Evolutionary conservation across 768 basidiomycete genomes (phyloP).

Genomic region (Saitozyma sp.): DNA sequence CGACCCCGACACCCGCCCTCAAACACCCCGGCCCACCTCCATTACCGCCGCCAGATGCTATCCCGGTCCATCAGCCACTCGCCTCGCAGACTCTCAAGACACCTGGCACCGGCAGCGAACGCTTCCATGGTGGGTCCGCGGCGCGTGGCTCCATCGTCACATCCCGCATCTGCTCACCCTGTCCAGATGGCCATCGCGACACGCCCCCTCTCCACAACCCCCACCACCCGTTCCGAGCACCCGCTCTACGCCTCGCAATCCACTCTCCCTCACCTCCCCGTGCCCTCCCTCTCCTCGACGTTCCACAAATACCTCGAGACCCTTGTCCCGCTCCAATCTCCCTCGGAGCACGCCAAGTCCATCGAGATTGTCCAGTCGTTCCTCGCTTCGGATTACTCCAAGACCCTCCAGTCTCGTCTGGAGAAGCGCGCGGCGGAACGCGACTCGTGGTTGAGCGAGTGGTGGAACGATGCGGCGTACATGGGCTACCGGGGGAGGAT

Average conservation of each 20-base stretch:
- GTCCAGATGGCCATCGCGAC: too few relatives aligned
- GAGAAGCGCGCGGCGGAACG: conserved; percentile 66
- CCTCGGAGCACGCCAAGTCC: conserved; percentile 64
- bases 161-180: too few relatives aligned
- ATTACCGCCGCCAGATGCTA: too few relatives aligned
- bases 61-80: too few relatives aligned
- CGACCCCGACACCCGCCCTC: too few relatives aligned
- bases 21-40: too few relatives aligned
- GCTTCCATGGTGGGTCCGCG: too few relatives aligned
- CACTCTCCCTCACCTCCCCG: conserved; percentile 70
- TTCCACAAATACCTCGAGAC: conserved; percentile 84
- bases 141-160: too few relatives aligned
- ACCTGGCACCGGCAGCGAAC: too few relatives aligned
- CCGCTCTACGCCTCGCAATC: conserved; percentile 68
- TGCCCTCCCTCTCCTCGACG: conserved; percentile 80
- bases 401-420: conserved; percentile 74
- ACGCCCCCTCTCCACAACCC: conserved; percentile 2
- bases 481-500: conserved; percentile 85
- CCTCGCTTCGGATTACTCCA: conserved; percentile 66
- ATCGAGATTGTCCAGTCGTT: conserved; percentile 66
- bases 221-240: conserved; percentile 33
- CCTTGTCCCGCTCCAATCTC: conserved; percentile 72
- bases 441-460: conserved; percentile 87
- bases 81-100: too few relatives aligned
- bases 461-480: conserved; percentile 97